Evolutionary conservation across 768 basidiomycete genomes (phyloP).

Genomic region (Crucibulum laeve): DNA sequence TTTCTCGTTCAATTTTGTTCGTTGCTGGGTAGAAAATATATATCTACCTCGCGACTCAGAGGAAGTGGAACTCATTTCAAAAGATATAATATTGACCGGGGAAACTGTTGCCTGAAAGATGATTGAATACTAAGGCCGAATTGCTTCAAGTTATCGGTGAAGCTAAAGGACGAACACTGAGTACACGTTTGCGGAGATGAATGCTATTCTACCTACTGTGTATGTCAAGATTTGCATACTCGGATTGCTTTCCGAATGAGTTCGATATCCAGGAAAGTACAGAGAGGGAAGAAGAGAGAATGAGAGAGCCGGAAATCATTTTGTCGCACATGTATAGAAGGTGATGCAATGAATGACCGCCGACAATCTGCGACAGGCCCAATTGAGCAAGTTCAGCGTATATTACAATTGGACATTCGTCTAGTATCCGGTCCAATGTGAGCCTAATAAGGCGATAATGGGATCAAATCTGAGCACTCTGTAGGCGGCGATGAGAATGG

Average conservation of each 20-base stretch:
- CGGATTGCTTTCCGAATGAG: no score
- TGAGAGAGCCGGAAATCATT: not conserved
- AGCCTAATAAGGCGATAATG: not conserved
- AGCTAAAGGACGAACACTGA: no score
- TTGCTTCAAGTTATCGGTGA: no score
- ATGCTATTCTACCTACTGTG: no score
- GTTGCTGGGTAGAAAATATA: not conserved
- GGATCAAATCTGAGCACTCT: not conserved
- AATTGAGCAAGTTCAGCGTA: not conserved
- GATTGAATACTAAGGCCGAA: no score
- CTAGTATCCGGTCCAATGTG: not conserved
- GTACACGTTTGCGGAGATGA: no score
- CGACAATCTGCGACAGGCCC: not conserved
- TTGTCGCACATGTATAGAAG: not conserved
- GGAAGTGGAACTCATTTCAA: no score
- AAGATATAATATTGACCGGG: no score
- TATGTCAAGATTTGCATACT: no score
- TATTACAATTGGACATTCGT: not conserved
- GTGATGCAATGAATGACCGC: not conserved
- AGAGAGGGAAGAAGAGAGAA: not conserved
- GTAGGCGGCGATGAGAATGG: not conserved
- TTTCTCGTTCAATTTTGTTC: not conserved
- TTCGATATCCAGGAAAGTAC: no score
- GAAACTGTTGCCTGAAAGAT: no score
- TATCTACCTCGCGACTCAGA: not conserved